Evolutionary conservation across 768 basidiomycete genomes (phyloP).

Genomic region (Lentinula lateritia): DNA sequence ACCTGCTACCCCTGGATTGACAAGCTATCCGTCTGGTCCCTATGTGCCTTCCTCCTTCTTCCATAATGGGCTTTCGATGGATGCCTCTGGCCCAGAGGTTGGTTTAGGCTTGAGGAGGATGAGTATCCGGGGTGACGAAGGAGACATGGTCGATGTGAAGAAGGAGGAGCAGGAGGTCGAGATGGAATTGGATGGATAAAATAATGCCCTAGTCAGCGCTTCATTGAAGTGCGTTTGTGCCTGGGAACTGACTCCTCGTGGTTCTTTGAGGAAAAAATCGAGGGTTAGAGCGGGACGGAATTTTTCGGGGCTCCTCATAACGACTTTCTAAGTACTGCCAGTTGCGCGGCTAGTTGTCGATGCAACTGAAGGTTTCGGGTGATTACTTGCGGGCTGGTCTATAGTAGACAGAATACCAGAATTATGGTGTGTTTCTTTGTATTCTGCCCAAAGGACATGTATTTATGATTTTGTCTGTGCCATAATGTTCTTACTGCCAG

Average conservation of each 20-base stretch:
- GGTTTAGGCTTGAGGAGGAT: constrained; percentile 2
- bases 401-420: no score
- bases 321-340: no score
- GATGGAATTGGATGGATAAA: constrained; percentile 4
- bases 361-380: no score
- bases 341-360: no score
- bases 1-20: background rate
- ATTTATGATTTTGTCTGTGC: no score
- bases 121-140: background rate
- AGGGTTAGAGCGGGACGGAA: no score
- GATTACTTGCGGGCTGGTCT: no score
- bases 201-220: background rate
- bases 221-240: background rate
- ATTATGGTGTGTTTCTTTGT: no score
- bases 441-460: no score
- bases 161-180: background rate
- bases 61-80: background rate
- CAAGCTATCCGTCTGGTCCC: background rate
- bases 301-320: no score
- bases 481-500: no score
- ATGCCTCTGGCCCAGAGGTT: constrained; percentile 1
- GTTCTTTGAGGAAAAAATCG: no score
- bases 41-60: background rate
- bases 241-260: background rate
- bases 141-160: background rate